Evolutionary conservation across 2,329 filamentous ascomycete genomes (phyloP).

Genomic region (Metarhizium rileyi): DNA sequence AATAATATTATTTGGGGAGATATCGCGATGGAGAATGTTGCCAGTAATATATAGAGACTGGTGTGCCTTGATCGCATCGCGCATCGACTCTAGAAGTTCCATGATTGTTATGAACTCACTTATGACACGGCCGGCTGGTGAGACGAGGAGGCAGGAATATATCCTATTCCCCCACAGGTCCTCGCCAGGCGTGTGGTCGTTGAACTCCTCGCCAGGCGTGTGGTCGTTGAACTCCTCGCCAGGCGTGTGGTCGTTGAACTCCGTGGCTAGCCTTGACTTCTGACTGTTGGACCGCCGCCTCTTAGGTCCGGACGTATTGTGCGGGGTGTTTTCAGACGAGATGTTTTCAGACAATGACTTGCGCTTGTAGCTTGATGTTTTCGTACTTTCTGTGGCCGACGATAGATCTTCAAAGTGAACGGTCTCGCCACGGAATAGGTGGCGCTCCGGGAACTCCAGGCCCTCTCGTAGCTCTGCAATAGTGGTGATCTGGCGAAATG

Average conservation of each 20-base stretch:
- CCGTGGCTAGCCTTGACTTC: conserved; percentile 6
- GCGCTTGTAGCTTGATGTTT: conserved; percentile 3
- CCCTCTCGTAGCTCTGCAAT: conserved; percentile 9
- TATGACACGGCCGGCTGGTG: conserved; percentile 10
- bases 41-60: conserved; percentile 21
- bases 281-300: conserved; percentile 6
- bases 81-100: conserved; percentile 24
- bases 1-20: conserved; percentile 25
- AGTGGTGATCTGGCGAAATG: conserved; percentile 8
- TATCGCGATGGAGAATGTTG: not conserved
- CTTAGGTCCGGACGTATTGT: conserved; percentile 7
- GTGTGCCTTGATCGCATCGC: conserved; percentile 27
- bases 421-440: conserved; percentile 7
- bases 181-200: conserved; percentile 5
- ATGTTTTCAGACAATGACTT: conserved; percentile 5
- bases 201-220: too few species aligned
- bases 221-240: too few species aligned
- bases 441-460: conserved; percentile 2
- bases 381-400: not conserved
- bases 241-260: conserved; percentile 4
- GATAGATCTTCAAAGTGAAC: conserved; percentile 2
- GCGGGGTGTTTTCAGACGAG: too few species aligned
- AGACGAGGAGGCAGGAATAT: conserved; percentile 7
- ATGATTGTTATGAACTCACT: conserved; percentile 15
- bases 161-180: conserved; percentile 9